phyloP scores from a whole-genome alignment of 2,329 filamentous ascomycete species.

The Paracamarosporium sp. region DNA sequence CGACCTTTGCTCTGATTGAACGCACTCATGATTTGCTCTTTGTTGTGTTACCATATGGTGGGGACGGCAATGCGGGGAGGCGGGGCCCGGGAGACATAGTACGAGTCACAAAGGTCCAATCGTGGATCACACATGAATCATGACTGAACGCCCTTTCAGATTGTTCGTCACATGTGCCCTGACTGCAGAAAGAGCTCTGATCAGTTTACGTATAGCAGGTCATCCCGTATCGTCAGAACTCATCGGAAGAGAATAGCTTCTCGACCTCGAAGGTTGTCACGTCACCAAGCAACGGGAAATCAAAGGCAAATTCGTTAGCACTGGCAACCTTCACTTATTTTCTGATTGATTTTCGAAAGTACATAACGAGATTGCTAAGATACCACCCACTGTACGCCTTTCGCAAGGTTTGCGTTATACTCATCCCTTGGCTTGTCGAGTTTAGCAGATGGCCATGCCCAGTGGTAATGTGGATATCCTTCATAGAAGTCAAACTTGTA shows the following conservation, averaged over 20 bases:
- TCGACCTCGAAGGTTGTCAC: too few species aligned
- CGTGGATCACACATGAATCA: neutral
- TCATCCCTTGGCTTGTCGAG: slow-evolving; percentile 31
- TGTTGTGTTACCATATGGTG: neutral
- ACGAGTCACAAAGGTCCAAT: neutral
- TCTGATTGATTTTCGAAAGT: too few species aligned
- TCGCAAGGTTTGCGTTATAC: slow-evolving; percentile 28
- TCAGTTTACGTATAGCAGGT: too few species aligned
- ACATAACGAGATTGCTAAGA: slow-evolving; percentile 9
- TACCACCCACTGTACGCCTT: slow-evolving; percentile 32
- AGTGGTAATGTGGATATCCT: slow-evolving; percentile 47
- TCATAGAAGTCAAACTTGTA: slow-evolving; percentile 40
- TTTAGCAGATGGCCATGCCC: slow-evolving; percentile 41
- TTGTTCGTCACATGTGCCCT: too few species aligned
- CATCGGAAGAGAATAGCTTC: too few species aligned
- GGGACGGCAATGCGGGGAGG: slow-evolving; percentile 5
- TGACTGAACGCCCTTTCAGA: too few species aligned
- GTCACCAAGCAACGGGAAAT: too few species aligned
- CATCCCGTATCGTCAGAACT: too few species aligned
- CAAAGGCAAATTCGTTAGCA: too few species aligned
- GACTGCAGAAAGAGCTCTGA: too few species aligned
- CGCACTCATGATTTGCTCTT: neutral
- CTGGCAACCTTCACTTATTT: too few species aligned
- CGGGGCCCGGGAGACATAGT: neutral
- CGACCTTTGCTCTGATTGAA: neutral